Base-by-base conservation (phyloP, 2,329 filamentous ascomycete species). In the Monosporascus sp. region DNA sequence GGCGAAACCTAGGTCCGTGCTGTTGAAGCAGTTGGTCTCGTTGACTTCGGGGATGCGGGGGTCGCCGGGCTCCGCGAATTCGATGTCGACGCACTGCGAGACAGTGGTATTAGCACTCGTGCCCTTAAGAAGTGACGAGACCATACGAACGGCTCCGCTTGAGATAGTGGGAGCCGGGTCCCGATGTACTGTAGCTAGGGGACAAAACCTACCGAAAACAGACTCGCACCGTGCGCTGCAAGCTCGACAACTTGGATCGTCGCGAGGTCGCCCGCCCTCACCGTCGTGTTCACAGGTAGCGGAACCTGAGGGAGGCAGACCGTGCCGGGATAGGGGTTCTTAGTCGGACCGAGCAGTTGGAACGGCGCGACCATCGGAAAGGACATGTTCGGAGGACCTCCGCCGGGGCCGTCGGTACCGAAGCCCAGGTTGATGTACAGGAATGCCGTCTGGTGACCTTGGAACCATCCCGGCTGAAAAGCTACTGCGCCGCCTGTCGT, bases 381-480 rank as follows among this genome's bases (percentile, higher is more conserved):
- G 58, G 90, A 95, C 86, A 95, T 95, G 77, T 97, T 97, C 6
- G 73, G 70, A 1, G 94, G 93, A 7, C 88, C 83, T 54, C 70
- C 65, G 55, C 80, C 77, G 17, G 83, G 83, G 0, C 81, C 83
- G 9, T 80, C 77, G 37, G 80, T 90, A 59, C 89, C 90, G 59
- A 92, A 84, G 60, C 94, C 94, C 52, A 97, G 79, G 75, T 97
- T 97, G 73, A 97, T 77, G 74, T 96, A 96, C 67, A 96, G 80
- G 63, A 90, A 82, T 18, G 91, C 93, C 6, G 83, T 86, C 37
- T 81, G 70, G 70, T 97, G 94, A 58, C 94, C 94, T 54, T 86
- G 84, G 76, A 97, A 97, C 94, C 94, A 97, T 65, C 93, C 94
- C 0, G 94, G 94, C 67, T 97, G 93, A 64, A 97, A 80, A 48